Base-by-base conservation (phyloP, 2,329 filamentous ascomycete species). In the Pestalotiopsis sp. region DNA sequence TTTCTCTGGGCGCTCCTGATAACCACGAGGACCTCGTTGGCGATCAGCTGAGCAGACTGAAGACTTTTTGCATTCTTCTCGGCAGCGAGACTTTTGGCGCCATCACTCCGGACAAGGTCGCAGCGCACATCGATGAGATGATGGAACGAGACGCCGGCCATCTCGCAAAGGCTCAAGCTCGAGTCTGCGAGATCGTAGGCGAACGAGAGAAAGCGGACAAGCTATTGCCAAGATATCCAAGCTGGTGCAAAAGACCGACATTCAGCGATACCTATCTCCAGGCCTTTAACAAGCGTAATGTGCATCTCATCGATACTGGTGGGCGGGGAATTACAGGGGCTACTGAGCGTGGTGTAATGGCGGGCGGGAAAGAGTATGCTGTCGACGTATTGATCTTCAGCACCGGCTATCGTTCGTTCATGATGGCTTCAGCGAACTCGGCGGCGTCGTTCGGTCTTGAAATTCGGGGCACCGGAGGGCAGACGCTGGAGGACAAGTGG, bases 241-340 rank as follows among this genome's bases (percentile, higher is more conserved):
- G 78, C 0, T 90, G 86, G 84, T 92, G 90, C 80, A 92, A 92
- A 76, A 84, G 90, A 0, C 88, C 89, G 0, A 84, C 81, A 56
- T 91, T 90, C 77, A 87, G 88, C 76, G 87, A 91, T 72, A 82
- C 84, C 4, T 91, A 89, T 72, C 82, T 91, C 0, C 73, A 81
- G 3, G 72, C 84, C 0, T 92, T 91, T 82, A 92, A 92, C 77
- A 75, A 74, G 36, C 77, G 82, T 0, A 85, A 89, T 72, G 89
- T 92, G 3, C 81, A 82, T 5, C 84, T 92, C 0, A 80, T 92
- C n/a, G 87, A 92, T 74, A 91, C 88, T 0, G 77, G 86, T 38
- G 87, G 86, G 4, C 81, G 82, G 70, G 87, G 88, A 5, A 76
- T 89, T 2, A 80, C 84, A 2, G 69, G 76, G 2, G 77, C 86